Percentiles rank a stretch among this genome's conserved stretches.
Conservation (phyloP, 257 asterid genomes). For the Eucommia ulmoides region DNA sequence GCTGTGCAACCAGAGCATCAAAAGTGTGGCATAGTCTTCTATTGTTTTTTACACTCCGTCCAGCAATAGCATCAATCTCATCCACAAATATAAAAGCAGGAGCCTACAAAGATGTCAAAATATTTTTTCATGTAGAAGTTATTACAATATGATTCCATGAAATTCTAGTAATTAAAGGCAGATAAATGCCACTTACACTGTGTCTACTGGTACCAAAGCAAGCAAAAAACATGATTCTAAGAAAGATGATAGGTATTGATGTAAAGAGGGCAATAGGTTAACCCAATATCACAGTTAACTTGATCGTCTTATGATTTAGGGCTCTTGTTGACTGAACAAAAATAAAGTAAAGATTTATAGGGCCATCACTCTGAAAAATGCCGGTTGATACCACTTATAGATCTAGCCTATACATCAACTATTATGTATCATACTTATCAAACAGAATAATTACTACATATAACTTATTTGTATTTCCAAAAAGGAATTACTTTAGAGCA, state of each 20-base stretch:
- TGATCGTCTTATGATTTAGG: neutral
- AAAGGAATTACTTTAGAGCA: too few relatives aligned
- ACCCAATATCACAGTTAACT: neutral
- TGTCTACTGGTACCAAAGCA: neutral
- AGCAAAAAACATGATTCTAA: neutral
- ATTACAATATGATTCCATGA: neutral
- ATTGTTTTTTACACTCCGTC: conserved; percentile 87
- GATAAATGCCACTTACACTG: neutral
- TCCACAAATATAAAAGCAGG: conserved; percentile 93
- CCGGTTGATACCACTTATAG: neutral
- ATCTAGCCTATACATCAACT: too few relatives aligned
- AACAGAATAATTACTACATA: too few relatives aligned
- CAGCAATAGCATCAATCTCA: conserved; percentile 99
- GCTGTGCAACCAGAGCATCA: conserved; percentile 84
- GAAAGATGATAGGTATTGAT: neutral
- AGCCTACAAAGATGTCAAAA: conserved; percentile 41
- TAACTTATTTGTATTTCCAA: too few relatives aligned
- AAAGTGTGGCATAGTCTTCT: conserved; percentile 80
- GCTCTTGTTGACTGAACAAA: neutral
- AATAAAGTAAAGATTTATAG: neutral
- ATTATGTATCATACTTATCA: too few relatives aligned
- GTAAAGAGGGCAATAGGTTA: neutral
- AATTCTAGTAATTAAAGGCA: neutral
- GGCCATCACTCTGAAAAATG: neutral
- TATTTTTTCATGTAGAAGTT: neutral